Base-by-base conservation (phyloP, 1,139 yeast species). In the Kluyveromyces marxianus region DNA sequence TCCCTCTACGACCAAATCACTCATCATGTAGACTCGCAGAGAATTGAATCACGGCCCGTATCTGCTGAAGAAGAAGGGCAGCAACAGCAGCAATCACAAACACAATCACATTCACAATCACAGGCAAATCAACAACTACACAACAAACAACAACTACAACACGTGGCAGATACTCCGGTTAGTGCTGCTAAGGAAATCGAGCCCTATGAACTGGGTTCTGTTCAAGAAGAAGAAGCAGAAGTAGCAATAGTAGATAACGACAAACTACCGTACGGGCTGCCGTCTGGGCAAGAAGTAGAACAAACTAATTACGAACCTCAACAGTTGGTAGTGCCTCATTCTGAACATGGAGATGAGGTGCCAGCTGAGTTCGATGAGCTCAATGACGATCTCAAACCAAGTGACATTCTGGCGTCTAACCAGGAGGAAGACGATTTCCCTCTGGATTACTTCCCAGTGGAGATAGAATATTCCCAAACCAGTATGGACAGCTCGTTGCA, bases 361-460 rank as follows among this genome's bases (percentile, higher is more conserved):
- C n/a, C 39, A 3, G 44, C 29, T 28, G 43, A 41, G 30, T 35
- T 24, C 10, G 41, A 46, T 30, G 44, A 37, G 7, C 26, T 46
- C 34, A 45, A 43, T 25, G 29, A 44, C 3, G 41, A 30, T 14
- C 14, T 46, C n/a, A 43, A 45, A n/a, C 44, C 46, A 7, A 27
- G 40, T 29, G 47, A 44, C 25, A 34, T 45, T 10, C 31, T 42
- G 5, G 36, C 48, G 4, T 29, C 44, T 10, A 44, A 35, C 7
- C 43, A 52, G n/a, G 65, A 70, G 40, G 82, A 76, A 47, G 83
- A 79, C 52, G 88, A 81, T 56, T 81, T 82, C 62, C 88, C 89
- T 2, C 63, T 82, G 48, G 89, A 82, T 55, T 82, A 80, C 57
- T 75, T 82, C 55, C 71, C 73, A 10, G 65, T 64, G 27, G 66